phyloP scores from a whole-genome alignment of 2,329 filamentous ascomycete genomes.

The Colletotrichum theobromicola region DNA sequence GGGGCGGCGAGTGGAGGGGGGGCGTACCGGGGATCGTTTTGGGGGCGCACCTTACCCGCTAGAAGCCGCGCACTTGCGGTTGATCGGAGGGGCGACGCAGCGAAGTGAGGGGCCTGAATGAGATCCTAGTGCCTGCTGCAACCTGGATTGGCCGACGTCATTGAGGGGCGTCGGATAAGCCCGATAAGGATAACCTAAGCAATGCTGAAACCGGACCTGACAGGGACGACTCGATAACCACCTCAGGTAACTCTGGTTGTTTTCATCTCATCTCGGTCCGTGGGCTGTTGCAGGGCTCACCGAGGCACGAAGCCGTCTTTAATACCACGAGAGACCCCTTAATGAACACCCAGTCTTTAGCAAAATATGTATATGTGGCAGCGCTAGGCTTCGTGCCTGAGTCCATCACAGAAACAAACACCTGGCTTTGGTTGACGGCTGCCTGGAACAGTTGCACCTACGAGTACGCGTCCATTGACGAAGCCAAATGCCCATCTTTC shows the following conservation, averaged over 20 bases:
- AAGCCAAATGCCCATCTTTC: background rate
- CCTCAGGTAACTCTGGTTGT: background rate
- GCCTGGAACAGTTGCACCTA: background rate
- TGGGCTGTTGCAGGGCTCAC: background rate
- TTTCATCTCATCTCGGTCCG: background rate
- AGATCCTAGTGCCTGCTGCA: slow-evolving; percentile 3
- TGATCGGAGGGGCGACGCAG: background rate
- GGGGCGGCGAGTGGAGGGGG: background rate
- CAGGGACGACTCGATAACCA: background rate
- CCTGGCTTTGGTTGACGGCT: background rate
- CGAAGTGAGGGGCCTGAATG: background rate
- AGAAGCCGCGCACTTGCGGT: background rate
- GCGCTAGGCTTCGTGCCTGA: background rate
- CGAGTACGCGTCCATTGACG: background rate
- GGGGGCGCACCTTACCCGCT: background rate
- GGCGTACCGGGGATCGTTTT: background rate
- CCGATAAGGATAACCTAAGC: slow-evolving; percentile 7
- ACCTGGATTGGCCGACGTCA: background rate
- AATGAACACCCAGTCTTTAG: background rate
- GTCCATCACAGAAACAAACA: background rate
- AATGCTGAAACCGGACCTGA: slow-evolving; percentile 16
- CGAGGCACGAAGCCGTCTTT: background rate
- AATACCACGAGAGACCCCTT: background rate
- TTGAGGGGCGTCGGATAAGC: background rate
- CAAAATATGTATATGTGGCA: background rate